Evolutionary conservation across 2,329 filamentous ascomycete species (phyloP), one percentile per base, ranked within the genome.

Genomic region (Dissoconium aciculare): DNA sequence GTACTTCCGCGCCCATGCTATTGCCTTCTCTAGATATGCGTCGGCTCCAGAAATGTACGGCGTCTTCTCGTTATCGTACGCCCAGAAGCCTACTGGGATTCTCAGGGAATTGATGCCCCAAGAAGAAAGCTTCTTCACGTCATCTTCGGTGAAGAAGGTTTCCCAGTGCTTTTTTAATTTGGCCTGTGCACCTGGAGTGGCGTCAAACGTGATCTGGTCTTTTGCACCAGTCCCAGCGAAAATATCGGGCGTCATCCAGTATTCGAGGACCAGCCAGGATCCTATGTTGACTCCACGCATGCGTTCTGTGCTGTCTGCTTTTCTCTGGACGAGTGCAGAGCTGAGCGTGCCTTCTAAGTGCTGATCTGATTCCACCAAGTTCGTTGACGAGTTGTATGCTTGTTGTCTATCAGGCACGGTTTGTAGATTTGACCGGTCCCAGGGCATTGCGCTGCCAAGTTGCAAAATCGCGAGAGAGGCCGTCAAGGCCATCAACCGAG

Each of bases 11-110:
- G 63, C 63, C 62, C 63, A 67, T 10, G 55, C 54, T 19, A 66
- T 58, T 11, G 60, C 62, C n/a, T 54, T 47, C 30, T 64, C 59
- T 3, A 67, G 51, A 34, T 66, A 67, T 2, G 41, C 41, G 13
- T 65, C 57, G 5, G 59, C 58, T 4, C 62, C 62, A 33, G 49
- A 45, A 5, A 55, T 53, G 44, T 66, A 67, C 1, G 59, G 54
- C 17, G 55, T 58, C 5, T 49, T 43, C 13, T 53, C 45, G 17
- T 58, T 55, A 26, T 56, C 46, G 33, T 61, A 65, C 10, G 64
- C 62, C 65, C 64, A 68, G 45, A 64, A 68, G 15, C 62, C 63
- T 32, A 67, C 59, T 3, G 64, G 64, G 19, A 69, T 64, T 17
- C 64, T 55, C 6, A 68, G 25, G 31, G 50, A 45, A 31, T 54